Evolutionary conservation across 371 early-diverging fungal genomes (phyloP).

Genomic region (Zancudomyces culisetae): DNA sequence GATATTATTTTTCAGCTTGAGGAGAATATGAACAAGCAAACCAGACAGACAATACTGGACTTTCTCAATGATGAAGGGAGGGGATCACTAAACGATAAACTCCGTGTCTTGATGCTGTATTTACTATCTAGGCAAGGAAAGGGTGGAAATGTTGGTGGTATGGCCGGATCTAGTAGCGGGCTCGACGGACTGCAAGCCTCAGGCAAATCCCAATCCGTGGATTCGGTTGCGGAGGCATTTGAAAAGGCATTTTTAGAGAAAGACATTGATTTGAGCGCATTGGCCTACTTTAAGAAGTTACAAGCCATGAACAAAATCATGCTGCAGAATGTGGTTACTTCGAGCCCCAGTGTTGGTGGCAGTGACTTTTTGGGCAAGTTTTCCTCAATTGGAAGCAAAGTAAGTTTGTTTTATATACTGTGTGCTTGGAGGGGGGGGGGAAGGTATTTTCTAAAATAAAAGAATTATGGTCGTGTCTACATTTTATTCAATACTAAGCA

Average conservation of each 20-base stretch:
- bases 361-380: slow-evolving; percentile 42
- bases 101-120: slow-evolving; percentile 74
- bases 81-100: slow-evolving; percentile 67
- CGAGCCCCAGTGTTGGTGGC: slow-evolving; percentile 3
- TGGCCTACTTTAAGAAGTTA: slow-evolving; percentile 60
- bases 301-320: slow-evolving; percentile 24
- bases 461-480: too few species aligned
- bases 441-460: too few species aligned
- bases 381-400: slow-evolving; percentile 68
- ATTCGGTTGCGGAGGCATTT: slow-evolving; percentile 41
- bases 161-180: neutral
- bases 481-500: too few species aligned
- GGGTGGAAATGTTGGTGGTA: slow-evolving; percentile 41
- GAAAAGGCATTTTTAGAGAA: slow-evolving; percentile 55
- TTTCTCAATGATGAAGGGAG: slow-evolving; percentile 56
- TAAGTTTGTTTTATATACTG: slow-evolving; percentile 11
- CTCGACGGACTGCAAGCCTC: neutral
- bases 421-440: neutral
- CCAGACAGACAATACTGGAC: slow-evolving; percentile 60
- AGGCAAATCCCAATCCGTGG: neutral
- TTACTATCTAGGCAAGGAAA: slow-evolving; percentile 33
- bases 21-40: slow-evolving; percentile 48
- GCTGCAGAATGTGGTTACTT: neutral
- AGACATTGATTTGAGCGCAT: slow-evolving; percentile 49
- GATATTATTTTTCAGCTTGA: slow-evolving; percentile 92